Percentiles rank a stretch among this genome's conserved stretches.
Conservation (phyloP, 352 stramenopile species). For the Phytopythium montanum region DNA sequence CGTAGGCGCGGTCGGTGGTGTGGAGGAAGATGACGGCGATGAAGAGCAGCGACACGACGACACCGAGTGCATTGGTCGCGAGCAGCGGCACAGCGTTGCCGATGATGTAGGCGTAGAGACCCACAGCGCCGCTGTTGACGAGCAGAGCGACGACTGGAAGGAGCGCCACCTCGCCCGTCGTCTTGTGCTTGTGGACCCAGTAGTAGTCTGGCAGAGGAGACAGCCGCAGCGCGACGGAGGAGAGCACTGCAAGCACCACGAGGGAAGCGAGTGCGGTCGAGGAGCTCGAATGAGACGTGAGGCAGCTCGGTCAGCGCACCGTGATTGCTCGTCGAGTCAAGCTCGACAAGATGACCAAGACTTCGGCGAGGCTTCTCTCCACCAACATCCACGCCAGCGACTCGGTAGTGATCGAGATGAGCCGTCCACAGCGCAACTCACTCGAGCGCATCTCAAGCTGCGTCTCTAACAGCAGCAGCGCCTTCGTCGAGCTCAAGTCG, state of each 20-base stretch:
- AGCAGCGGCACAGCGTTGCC: conserved; percentile 32
- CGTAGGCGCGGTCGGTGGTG: conserved; percentile 21
- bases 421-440: background rate
- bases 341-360: background rate
- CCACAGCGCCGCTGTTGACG: conserved; percentile 17
- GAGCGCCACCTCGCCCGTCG: conserved; percentile 18
- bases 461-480: conserved; percentile 1
- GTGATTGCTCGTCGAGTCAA: conserved; percentile 9
- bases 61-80: conserved; percentile 22
- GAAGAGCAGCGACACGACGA: conserved; percentile 28
- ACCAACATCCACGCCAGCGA: background rate
- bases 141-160: conserved; percentile 23
- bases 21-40: conserved; percentile 35
- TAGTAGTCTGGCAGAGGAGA: conserved; percentile 31
- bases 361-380: background rate
- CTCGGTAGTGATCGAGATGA: conserved; percentile 1
- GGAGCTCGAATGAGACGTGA: no score
- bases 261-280: background rate
- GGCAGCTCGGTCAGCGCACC: no score
- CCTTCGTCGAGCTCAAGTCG: conserved; percentile 2
- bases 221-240: conserved; percentile 27
- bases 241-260: conserved; percentile 24
- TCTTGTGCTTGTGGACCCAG: conserved; percentile 22
- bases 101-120: conserved; percentile 27
- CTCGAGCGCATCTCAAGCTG: conserved; percentile 1